Evolutionary conservation across 306 rosid species (phyloP), one percentile per base, ranked within the genome.

Genomic region (Casuarina equisetifolia): DNA sequence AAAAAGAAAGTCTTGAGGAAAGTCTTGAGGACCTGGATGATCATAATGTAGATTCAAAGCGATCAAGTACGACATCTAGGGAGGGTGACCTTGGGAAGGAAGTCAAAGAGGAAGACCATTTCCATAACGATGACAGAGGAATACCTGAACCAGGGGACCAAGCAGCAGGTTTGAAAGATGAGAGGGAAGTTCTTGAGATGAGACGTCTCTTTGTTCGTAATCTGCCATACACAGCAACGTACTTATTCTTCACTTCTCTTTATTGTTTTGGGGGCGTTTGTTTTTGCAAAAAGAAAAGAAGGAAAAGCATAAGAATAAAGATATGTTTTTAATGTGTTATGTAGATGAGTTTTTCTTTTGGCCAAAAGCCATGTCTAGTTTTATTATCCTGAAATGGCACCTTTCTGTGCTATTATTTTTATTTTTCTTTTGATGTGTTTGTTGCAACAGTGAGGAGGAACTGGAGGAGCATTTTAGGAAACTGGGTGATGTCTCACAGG

Each of bases 141-240:
- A 78, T 72, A 70, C 75, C 75, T 58, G 81, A 80, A 69, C 52
- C 55, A 57, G 74, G 74, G 70, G 67, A 72, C 36, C 73, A 53
- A 40, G 66, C 69, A 49, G 76, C 90, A 67, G 79, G 74, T 83
- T 40, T 53, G 54, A 85, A 86, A 80, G 85, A 84, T 38, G 85
- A 76, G 74, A 87, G 85, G 39, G 91, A 82, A 83, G 84, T 61
- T 74, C 76, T 83, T 54, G 92, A 92, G 78, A 81, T 87, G 36
- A 66, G 85, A 68, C 90, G 99, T 7, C 91, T 95, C 51, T 95
- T 95, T 85, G 88, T 95, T 48, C 96, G 97, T 9, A 95, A 92
- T 90, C 90, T 95, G 82, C 97, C 97, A 53, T 95, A 87, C 76
- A 73, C 92, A 3, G 84, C 97, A 76, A 89, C 79, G 96, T 92